phyloP scores from a whole-genome alignment of 768 basidiomycete genomes.

The Russula abietina region DNA sequence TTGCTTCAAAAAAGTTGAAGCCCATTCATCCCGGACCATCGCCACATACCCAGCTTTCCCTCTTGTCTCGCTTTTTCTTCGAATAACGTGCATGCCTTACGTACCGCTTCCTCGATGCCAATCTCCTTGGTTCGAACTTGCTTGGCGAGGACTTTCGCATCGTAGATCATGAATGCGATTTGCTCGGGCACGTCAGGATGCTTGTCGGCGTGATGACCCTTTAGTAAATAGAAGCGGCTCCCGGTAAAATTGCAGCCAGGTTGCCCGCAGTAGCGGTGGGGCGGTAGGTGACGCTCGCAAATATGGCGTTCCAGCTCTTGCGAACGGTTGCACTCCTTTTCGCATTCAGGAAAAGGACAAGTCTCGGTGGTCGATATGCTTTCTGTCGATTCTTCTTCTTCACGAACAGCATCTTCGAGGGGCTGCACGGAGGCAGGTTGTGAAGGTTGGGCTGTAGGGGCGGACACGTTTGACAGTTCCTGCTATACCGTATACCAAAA shows the following conservation, averaged over 20 bases:
- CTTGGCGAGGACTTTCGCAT: background rate
- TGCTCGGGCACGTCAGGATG: background rate
- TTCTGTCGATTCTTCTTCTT: background rate
- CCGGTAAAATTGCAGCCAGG: background rate
- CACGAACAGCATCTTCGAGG: background rate
- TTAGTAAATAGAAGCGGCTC: background rate
- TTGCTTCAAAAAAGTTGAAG: background rate
- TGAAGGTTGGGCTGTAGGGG: background rate
- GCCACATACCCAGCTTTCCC: background rate
- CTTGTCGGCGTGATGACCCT: background rate
- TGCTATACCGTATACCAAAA: background rate
- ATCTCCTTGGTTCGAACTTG: conserved; percentile 5
- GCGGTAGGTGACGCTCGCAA: background rate
- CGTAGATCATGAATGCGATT: background rate
- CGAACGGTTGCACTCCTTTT: rapidly evolving
- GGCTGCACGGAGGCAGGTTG: background rate
- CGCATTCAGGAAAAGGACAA: conserved; percentile 1
- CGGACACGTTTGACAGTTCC: background rate
- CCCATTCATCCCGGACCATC: background rate
- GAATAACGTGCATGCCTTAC: background rate
- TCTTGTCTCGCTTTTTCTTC: background rate
- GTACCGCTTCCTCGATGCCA: background rate
- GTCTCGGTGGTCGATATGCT: background rate
- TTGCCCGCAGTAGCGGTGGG: background rate
- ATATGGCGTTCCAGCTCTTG: conserved; percentile 10